Percentiles rank a stretch among this genome's conserved stretches.
Conservation (phyloP, 768 basidiomycete species). For the Boletellus ananiceps region DNA sequence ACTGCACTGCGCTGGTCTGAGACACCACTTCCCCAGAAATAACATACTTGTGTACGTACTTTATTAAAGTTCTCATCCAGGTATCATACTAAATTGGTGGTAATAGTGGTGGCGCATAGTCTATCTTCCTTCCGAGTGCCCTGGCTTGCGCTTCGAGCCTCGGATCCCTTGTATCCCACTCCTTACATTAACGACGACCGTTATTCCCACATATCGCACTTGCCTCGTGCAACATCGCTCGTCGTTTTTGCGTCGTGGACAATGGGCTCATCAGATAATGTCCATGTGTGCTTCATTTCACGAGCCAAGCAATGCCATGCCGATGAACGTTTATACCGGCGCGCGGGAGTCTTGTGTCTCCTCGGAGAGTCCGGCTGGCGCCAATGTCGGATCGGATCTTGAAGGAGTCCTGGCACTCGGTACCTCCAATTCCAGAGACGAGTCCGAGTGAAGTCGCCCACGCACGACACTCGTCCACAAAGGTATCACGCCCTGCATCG, state of each 20-base stretch:
- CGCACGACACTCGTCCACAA: conserved; percentile 27
- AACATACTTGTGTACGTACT: conserved; percentile 92
- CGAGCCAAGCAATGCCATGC: background rate
- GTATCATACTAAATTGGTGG: conserved; percentile 23
- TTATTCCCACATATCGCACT: conserved; percentile 1
- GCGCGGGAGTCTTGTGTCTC: conserved; percentile 2
- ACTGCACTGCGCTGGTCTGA: conserved; percentile 8
- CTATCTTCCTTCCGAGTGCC: conserved; percentile 17
- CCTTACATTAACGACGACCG: conserved; percentile 12
- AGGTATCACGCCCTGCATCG: conserved; percentile 35
- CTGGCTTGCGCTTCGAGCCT: conserved; percentile 12
- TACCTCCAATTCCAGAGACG: conserved; percentile 12
- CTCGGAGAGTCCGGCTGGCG: background rate
- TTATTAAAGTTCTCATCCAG: background rate
- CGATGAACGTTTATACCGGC: conserved; percentile 11
- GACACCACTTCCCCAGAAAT: conserved; percentile 53
- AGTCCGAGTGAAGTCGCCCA: conserved; percentile 7
- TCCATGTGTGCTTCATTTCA: conserved; percentile 1
- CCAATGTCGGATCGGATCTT: conserved; percentile 11
- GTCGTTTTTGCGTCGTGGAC: background rate
- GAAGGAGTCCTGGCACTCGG: conserved; percentile 23
- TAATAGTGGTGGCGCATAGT: conserved; percentile 71
- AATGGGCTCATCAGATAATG: conserved; percentile 1
- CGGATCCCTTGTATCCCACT: conserved; percentile 17
- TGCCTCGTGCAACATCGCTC: background rate